Base-by-base conservation (phyloP, 257 asterid genomes). In the Leptodermis oblonga region DNA sequence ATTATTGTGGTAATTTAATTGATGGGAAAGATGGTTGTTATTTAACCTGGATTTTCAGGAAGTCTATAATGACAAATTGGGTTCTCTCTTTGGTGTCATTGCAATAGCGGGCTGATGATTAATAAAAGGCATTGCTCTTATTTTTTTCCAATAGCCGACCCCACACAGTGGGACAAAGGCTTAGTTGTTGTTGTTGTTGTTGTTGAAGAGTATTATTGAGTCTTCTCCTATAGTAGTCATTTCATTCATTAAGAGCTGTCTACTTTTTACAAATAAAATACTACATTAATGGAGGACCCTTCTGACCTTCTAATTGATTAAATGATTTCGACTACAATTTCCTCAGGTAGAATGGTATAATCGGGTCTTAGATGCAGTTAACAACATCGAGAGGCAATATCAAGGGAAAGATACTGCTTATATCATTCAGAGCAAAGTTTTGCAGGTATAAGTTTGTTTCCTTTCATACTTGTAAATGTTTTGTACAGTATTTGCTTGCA, bases 321-420 rank as follows among this genome's bases (percentile, higher is more conserved):
- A 1, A 20, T 66, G 43, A 5, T 43, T 43, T 28, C 74, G 61
- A 68, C 18, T 12, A 62, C 62, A 33, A 68, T 73, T 65, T 69
- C 76, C 49, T 55, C 96, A 91, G 99, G 82, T 83, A 72, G 97
- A 86, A 67, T 91, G 99, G 99, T 82, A 82, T 74, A 79, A 84
- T 69, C 88, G 73, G 71, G 86, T 88, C 73, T 71, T 77, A 42
- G 96, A 91, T 70, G 92, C 81, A 60, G 75, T 94, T 80, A 89
- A 89, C 78, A 84, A 85, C 70, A 85, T 89, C 66, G 93, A 94
- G 81, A 83, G 60, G 72, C 85, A 87, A 67, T 76, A 90, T 80
- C 87, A 83, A 72, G 97, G 88, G 81, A 91, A 94, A 74, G 95
- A 82, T 74, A 78, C 84, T 43, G 81, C 87, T 68, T 84, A 81